Evolutionary conservation across 2,329 filamentous ascomycete genomes (phyloP).

Genomic region (Colletotrichum magnum): DNA sequence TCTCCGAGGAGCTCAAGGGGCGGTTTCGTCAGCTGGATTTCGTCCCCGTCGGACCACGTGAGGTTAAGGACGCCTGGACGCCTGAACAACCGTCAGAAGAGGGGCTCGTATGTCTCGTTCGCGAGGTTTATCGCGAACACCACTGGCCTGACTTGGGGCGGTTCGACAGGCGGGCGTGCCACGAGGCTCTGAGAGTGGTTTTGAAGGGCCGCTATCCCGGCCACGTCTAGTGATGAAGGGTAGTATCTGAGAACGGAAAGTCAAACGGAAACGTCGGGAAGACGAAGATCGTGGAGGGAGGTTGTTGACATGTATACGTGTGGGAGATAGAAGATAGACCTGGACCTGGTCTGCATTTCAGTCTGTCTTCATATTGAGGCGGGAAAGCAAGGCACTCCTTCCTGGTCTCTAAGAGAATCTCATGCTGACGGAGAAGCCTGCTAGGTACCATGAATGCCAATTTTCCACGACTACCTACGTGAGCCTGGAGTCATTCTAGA

Average conservation of each 20-base stretch:
- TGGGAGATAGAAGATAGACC: neutral
- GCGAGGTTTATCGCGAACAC: constrained; percentile 49
- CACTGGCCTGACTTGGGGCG: constrained; percentile 49
- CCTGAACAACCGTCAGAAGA: constrained; percentile 23
- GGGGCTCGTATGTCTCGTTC: constrained; percentile 23
- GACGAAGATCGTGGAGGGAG: neutral
- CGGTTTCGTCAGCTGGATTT: constrained; percentile 44
- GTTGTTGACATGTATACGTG: neutral
- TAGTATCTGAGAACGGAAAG: neutral
- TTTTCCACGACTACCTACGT: no score
- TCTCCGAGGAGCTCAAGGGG: constrained; percentile 46
- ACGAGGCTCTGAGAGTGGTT: neutral
- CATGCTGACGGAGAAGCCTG: neutral
- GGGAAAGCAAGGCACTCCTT: neutral
- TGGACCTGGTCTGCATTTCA: neutral
- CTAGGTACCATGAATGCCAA: no score
- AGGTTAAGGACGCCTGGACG: constrained; percentile 37
- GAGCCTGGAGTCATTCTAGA: no score
- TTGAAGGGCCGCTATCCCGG: neutral
- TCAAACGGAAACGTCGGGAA: neutral
- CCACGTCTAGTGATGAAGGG: constrained; percentile 1
- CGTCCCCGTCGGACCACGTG: constrained; percentile 42
- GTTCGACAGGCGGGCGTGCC: constrained; percentile 48
- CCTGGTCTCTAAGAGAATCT: neutral
- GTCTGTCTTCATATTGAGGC: neutral